A percentile compares a stretch with the other conserved stretches of the same genome.
phyloP scores from a whole-genome alignment of 2,329 filamentous ascomycete genomes.

The Colletotrichum sp. region DNA sequence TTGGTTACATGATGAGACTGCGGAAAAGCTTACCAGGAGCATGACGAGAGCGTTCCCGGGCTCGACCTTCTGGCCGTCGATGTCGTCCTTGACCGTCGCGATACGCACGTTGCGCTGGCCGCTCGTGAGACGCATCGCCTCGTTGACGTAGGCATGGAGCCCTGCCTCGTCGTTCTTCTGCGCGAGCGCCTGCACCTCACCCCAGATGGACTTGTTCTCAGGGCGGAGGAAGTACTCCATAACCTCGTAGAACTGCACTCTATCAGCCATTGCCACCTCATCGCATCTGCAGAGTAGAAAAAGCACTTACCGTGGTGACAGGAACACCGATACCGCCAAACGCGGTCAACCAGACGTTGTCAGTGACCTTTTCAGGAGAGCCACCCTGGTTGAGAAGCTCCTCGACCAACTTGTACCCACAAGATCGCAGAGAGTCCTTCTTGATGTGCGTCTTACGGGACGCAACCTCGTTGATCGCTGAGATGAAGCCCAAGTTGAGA shows the following conservation, averaged over 20 bases:
- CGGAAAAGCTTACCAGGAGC: slow-evolving; percentile 45
- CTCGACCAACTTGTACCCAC: slow-evolving; percentile 41
- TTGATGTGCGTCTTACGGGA: slow-evolving; percentile 33
- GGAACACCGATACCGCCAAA: slow-evolving; percentile 44
- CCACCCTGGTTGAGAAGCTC: slow-evolving; percentile 38
- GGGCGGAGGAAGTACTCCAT: slow-evolving; percentile 45
- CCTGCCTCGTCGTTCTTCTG: slow-evolving; percentile 36
- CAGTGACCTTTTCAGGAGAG: slow-evolving; percentile 36
- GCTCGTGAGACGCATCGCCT: slow-evolving; percentile 45
- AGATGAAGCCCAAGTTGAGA: slow-evolving; percentile 32
- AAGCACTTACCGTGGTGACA: slow-evolving; percentile 39
- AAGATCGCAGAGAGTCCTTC: slow-evolving; percentile 38
- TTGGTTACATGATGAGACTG: too few species aligned
- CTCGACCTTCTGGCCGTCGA: not conserved
- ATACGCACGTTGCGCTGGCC: slow-evolving; percentile 43
- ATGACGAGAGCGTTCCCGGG: slow-evolving; percentile 42
- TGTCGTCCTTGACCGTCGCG: slow-evolving; percentile 35
- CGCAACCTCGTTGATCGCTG: slow-evolving; percentile 31
- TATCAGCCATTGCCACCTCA: not conserved
- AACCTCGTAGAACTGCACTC: slow-evolving; percentile 47
- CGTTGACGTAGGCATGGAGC: slow-evolving; percentile 41
- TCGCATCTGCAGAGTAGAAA: not conserved
- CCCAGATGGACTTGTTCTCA: slow-evolving; percentile 45
- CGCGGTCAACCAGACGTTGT: slow-evolving; percentile 42
- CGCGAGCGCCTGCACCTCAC: slow-evolving; percentile 44